phyloP scores from a whole-genome alignment of 768 basidiomycete genomes.

The Lactarius indigo region DNA sequence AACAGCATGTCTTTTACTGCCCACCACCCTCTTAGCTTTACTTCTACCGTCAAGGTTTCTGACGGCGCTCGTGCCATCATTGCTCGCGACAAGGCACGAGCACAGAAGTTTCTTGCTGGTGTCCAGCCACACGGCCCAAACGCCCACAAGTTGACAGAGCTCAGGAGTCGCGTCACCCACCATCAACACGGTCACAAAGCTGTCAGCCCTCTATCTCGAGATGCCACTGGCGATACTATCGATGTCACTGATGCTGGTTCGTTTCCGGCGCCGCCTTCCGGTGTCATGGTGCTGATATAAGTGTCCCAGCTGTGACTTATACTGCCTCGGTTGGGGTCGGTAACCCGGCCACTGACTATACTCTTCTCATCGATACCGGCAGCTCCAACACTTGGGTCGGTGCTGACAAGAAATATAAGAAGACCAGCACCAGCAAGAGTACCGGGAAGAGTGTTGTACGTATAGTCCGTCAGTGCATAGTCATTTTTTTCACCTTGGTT shows the following conservation, averaged over 20 bases:
- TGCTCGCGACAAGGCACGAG: constrained; percentile 51
- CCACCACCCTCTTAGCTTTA: constrained; percentile 43
- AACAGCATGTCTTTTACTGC: constrained; percentile 36
- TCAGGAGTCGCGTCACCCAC: constrained; percentile 28
- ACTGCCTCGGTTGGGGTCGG: constrained; percentile 51
- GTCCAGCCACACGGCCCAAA: constrained; percentile 52
- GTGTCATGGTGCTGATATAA: neutral
- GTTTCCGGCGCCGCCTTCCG: neutral
- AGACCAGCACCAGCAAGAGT: constrained; percentile 43
- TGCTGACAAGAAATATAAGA: constrained; percentile 44
- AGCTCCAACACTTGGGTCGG: constrained; percentile 58
- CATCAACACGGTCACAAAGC: constrained; percentile 13
- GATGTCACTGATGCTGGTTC: constrained; percentile 55
- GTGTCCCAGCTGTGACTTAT: constrained; percentile 46
- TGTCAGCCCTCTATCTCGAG: constrained; percentile 9
- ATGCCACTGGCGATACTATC: constrained; percentile 36
- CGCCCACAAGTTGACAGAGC: constrained; percentile 30
- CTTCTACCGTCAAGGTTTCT: constrained; percentile 37
- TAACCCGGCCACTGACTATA: constrained; percentile 45
- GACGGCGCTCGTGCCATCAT: constrained; percentile 47
- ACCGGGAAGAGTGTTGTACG: constrained; percentile 37
- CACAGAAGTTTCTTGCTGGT: constrained; percentile 52
- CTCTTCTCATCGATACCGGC: constrained; percentile 59
- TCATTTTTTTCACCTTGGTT: constrained; percentile 45
- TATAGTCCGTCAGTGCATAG: constrained; percentile 23